Base-by-base conservation (phyloP, 805 yeast genomes). In the Sugiyamaella marilandica region DNA sequence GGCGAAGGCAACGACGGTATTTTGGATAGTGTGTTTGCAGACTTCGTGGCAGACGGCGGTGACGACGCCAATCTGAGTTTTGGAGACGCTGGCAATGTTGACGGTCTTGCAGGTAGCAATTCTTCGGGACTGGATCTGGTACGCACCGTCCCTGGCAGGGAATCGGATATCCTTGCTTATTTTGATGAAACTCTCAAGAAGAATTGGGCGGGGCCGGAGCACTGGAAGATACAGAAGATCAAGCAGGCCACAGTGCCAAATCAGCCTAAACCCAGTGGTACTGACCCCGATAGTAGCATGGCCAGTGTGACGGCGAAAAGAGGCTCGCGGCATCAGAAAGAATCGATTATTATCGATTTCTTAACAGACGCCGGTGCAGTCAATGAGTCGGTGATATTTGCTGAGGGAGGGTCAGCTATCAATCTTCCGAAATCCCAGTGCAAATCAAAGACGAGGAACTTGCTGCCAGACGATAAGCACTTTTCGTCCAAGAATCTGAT, bases 191-290 rank as follows among this genome's bases (percentile, higher is more conserved):
- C 81, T 18, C 74, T 88, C 68, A 79, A 75, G 53, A 70, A 75
- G 32, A 85, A 82, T 65, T 91, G 97, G 97, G 79, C 95, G 29
- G 97, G 97, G 8, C 86, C 92, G 11, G 92, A 87, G 58, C 95
- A 88, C 69, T 92, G 97, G 97, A 86, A 85, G 68, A 85, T 92
- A 10, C 72, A 78, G 41, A 78, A 81, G 11, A 67, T 84, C 46
- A 84, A 81, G 61, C 14, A 33, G 18, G 14, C 9, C 31, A 32
- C 47, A 14, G 48, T 41, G 33, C 21, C 29, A 37, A 43, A 47
- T 18, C n/a, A 26, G 9, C 47, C 47, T 2, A 48, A 32, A 5
- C 3, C 3, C 29, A 24, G 29, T 24, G 31, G 21, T 3, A 5
- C 58, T 2, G 36, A 31, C 32, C 37, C 21, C 14, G 24, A 32